These are phyloP conservation scores for Penicillium janthinellum DNA, from an alignment of 2,329 filamentous ascomycete genomes.

Conservation along the genomic window DNA sequence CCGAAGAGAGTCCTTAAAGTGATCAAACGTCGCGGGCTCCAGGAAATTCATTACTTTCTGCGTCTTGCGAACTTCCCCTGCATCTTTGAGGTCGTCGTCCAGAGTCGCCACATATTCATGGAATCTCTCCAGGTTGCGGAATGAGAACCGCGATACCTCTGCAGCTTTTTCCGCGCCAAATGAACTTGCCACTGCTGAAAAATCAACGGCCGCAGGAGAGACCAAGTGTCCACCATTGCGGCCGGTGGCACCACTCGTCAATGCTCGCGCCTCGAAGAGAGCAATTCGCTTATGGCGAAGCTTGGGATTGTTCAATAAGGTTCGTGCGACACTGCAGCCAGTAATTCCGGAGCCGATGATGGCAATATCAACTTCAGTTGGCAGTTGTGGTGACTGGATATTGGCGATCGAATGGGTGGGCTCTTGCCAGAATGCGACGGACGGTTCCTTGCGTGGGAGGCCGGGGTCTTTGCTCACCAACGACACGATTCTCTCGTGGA, in stretches of 20 bases:
- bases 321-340: slow-evolving; percentile 28
- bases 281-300: slow-evolving; percentile 1
- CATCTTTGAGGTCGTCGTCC: not conserved
- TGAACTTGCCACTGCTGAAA: slow-evolving; percentile 1
- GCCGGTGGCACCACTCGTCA: slow-evolving; percentile 2
- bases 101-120: slow-evolving; percentile 1
- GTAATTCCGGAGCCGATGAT: slow-evolving; percentile 34
- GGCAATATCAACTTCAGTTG: slow-evolving; percentile 24
- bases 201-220: slow-evolving; percentile 2
- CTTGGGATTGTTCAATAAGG: slow-evolving; percentile 19
- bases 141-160: slow-evolving; percentile 3
- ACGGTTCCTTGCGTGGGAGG: not conserved
- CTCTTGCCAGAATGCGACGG: slow-evolving; percentile 25
- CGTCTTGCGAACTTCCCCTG: not conserved
- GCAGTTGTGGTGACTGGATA: slow-evolving; percentile 20
- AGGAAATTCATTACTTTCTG: slow-evolving; percentile 9
- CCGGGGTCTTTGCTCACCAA: slow-evolving; percentile 6
- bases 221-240: slow-evolving; percentile 4
- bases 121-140: slow-evolving; percentile 6
- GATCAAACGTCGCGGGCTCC: not conserved
- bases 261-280: slow-evolving; percentile 3
- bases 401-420: slow-evolving; percentile 21
- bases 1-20: slow-evolving; percentile 3
- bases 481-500: not conserved
- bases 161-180: slow-evolving; percentile 3